These are phyloP conservation scores for Buxus sempervirens DNA, from an alignment of 164 flowering plant genomes.

Conservation along the genomic window DNA sequence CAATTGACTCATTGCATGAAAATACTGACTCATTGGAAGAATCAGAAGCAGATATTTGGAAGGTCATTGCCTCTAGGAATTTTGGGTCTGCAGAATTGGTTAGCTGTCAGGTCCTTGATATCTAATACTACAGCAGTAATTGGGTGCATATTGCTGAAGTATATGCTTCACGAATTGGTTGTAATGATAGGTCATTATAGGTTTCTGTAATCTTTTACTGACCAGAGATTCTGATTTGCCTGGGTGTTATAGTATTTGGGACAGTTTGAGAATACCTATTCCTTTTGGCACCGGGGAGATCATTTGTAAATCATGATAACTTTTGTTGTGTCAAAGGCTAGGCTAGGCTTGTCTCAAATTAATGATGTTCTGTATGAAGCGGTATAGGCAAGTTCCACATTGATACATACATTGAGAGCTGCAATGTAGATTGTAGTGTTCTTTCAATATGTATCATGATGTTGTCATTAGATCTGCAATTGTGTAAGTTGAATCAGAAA, in stretches of 20 bases:
- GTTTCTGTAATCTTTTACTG: neutral
- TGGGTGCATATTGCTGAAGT: neutral
- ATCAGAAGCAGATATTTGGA: slow-evolving; percentile 42
- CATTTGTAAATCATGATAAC: too few relatives aligned
- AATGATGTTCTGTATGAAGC: too few relatives aligned
- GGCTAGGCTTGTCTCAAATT: too few relatives aligned
- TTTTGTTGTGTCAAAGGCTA: too few relatives aligned
- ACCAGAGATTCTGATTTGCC: neutral
- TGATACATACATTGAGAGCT: too few relatives aligned
- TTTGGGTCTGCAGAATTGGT: slow-evolving; percentile 59
- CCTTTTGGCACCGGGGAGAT: neutral
- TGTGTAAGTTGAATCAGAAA: too few relatives aligned
- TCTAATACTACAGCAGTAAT: slow-evolving; percentile 20
- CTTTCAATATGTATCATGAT: too few relatives aligned
- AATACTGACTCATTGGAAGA: slow-evolving; percentile 16
- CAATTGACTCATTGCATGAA: slow-evolving; percentile 16
- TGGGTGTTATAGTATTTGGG: neutral
- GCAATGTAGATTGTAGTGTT: too few relatives aligned
- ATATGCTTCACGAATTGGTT: neutral
- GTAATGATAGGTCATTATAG: neutral
- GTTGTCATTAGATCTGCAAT: too few relatives aligned
- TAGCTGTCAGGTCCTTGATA: slow-evolving; percentile 59
- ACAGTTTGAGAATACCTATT: neutral
- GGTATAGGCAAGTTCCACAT: too few relatives aligned
- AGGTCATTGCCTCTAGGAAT: slow-evolving; percentile 38